Percentiles rank a stretch among this genome's conserved stretches.
These are phyloP conservation scores for Thalassiosira profunda DNA, from an alignment of 108 stramenopile species.

Conservation along the genomic window DNA sequence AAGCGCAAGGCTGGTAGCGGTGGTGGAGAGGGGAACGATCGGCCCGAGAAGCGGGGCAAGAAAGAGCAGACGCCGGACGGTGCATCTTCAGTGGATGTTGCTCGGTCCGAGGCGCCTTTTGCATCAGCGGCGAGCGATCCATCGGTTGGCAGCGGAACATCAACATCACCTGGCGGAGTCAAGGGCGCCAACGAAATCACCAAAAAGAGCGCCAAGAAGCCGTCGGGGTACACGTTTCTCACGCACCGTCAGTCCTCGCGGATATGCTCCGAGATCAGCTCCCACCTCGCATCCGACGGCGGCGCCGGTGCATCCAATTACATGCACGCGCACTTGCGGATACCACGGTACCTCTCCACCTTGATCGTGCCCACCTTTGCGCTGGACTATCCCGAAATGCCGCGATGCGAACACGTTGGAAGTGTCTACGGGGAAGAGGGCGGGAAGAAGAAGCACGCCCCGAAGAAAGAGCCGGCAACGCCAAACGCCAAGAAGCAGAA, in stretches of 20 bases:
- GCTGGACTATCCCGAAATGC: slow-evolving; percentile 44
- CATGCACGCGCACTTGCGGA: slow-evolving; percentile 48
- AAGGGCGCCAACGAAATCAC: background rate
- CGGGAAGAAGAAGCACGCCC: background rate
- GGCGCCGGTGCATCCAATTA: slow-evolving; percentile 2
- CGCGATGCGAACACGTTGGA: background rate
- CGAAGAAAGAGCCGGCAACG: slow-evolving; percentile 17
- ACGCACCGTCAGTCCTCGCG: slow-evolving; percentile 11
- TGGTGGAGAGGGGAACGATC: background rate
- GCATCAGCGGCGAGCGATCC: background rate
- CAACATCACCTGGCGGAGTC: background rate
- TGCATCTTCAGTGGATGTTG: background rate
- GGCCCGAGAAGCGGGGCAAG: background rate
- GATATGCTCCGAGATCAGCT: slow-evolving; percentile 8
- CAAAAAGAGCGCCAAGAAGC: slow-evolving; percentile 21
- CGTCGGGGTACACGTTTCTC: slow-evolving; percentile 74
- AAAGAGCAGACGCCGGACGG: background rate
- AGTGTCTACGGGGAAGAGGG: background rate
- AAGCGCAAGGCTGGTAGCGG: slow-evolving; percentile 8
- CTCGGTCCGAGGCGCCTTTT: too few species aligned
- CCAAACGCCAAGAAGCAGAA: slow-evolving; percentile 9
- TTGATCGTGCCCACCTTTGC: slow-evolving; percentile 69
- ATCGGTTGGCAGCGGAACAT: slow-evolving; percentile 7
- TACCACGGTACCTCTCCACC: slow-evolving; percentile 53
- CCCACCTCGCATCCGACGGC: background rate